Percentiles rank a stretch among this genome's conserved stretches.
phyloP scores from a whole-genome alignment of 768 basidiomycete genomes.

The Neoboletus subvelutipes region DNA sequence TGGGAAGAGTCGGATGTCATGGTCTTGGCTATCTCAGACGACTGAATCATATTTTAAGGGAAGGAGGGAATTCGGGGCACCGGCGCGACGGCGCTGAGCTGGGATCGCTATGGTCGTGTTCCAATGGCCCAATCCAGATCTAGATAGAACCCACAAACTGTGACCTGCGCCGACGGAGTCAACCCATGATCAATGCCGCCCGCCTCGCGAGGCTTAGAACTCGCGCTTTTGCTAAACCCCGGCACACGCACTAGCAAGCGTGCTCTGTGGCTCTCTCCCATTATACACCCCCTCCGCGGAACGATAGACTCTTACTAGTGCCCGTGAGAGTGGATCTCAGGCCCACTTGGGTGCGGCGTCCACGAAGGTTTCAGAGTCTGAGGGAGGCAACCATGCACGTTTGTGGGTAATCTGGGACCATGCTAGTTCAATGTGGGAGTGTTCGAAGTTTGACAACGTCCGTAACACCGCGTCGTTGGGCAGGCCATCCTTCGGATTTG shows the following conservation, averaged over 20 bases:
- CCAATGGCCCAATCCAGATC: not conserved
- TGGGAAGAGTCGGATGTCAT: not conserved
- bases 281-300: not conserved
- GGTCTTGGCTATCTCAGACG: not conserved
- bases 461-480: not conserved
- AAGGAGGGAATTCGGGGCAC: too few relatives aligned
- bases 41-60: not conserved
- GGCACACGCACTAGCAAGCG: not conserved
- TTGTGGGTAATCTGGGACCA: not conserved
- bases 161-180: not conserved
- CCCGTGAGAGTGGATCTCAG: not conserved
- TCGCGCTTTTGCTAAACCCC: not conserved
- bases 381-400: not conserved
- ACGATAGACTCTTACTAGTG: not conserved
- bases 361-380: not conserved
- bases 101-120: too few relatives aligned
- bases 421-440: not conserved
- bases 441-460: not conserved
- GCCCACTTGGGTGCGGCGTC: not conserved
- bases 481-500: not conserved
- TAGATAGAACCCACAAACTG: not conserved
- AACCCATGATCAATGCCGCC: not conserved
- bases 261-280: not conserved
- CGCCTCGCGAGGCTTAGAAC: not conserved
- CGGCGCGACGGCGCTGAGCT: not conserved